phyloP scores from a whole-genome alignment of 352 stramenopile genomes.

The Hyaloperonospora brassicae region DNA sequence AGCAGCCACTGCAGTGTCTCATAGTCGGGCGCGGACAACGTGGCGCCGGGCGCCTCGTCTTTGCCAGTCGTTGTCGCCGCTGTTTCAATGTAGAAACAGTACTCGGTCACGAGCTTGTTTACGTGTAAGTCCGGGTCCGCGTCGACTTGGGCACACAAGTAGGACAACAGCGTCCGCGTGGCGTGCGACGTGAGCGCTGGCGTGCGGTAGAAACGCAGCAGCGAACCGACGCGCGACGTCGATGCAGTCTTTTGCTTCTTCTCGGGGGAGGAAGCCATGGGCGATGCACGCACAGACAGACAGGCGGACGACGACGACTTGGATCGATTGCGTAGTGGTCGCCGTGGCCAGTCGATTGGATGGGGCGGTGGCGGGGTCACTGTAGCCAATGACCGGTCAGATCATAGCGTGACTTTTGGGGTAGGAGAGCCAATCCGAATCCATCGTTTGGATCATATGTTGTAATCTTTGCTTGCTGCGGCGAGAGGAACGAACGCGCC shows the following conservation, averaged over 20 bases:
- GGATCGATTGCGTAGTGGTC: too few relatives aligned
- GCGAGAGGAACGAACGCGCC: too few relatives aligned
- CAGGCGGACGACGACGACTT: too few relatives aligned
- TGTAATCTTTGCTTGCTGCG: too few relatives aligned
- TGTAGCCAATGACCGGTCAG: too few relatives aligned
- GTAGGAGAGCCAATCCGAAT: too few relatives aligned
- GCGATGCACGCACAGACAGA: too few relatives aligned
- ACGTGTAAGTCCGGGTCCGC: constrained; percentile 25
- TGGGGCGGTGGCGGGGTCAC: too few relatives aligned
- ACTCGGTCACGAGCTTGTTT: constrained; percentile 86
- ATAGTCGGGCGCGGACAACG: constrained; percentile 45
- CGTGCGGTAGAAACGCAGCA: constrained; percentile 72
- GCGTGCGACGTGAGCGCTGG: constrained; percentile 65
- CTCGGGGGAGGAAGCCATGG: constrained; percentile 36
- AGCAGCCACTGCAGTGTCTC: constrained; percentile 92
- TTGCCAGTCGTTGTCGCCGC: constrained; percentile 20
- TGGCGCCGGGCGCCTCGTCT: constrained; percentile 7
- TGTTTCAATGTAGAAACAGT: constrained; percentile 94
- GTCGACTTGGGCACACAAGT: constrained; percentile 28
- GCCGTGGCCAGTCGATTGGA: too few relatives aligned
- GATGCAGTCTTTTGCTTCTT: constrained; percentile 67
- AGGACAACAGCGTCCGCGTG: constrained; percentile 40
- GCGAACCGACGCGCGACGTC: constrained; percentile 18
- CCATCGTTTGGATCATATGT: too few relatives aligned
- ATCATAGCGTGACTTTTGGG: too few relatives aligned